Evolutionary conservation across 164 flowering plant genomes (phyloP), one percentile per base, ranked within the genome.

Genomic region (Nelumbo lutea): DNA sequence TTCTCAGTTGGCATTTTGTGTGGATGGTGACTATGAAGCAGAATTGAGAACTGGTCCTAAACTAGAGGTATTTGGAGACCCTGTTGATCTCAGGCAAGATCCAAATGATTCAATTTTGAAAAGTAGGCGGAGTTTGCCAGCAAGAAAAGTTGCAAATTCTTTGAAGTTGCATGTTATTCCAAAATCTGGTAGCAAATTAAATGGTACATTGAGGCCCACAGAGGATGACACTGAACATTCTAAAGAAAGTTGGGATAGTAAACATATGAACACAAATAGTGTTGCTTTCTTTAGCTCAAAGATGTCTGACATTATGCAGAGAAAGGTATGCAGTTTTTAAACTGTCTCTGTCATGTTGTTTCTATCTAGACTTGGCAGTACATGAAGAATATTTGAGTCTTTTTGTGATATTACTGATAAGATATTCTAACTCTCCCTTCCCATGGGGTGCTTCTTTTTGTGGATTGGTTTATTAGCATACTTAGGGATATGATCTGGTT

Each of bases 271-370:
- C 58, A 40, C 78, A 0, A 68, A 77, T 74, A 89, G 91, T 40
- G 59, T 79, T 64, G 72, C 81, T 50, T 78, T 47, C 70, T 57
- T 58, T 65, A 81, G 86, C 42, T 41, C 76, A 45, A 87, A 79
- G 78, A 88, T 89, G 93, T 76, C 96, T 51, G 98, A 96, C 15
- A 75, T 75, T 70, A 76, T 87, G 68, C 97, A 87, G 70, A 90
- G 88, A 81, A 88, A 83, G 89, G 99, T 93, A 83, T 72, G 81
- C 57, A 27, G 0, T 51, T 71, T 42, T 52, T 65, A 11, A 61
- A 39, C 56, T 66, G 44, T 14, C 9, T 51, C 55, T 51, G 3
- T 8, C 2, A 7, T 51, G 55, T 51, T 13, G 10, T 51, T 2
- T 42, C 6, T 27, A 38, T 42, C 43, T 44, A 14, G 4, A 53